Conservation (phyloP, 768 basidiomycete genomes). For the Asterophora parasitica region DNA sequence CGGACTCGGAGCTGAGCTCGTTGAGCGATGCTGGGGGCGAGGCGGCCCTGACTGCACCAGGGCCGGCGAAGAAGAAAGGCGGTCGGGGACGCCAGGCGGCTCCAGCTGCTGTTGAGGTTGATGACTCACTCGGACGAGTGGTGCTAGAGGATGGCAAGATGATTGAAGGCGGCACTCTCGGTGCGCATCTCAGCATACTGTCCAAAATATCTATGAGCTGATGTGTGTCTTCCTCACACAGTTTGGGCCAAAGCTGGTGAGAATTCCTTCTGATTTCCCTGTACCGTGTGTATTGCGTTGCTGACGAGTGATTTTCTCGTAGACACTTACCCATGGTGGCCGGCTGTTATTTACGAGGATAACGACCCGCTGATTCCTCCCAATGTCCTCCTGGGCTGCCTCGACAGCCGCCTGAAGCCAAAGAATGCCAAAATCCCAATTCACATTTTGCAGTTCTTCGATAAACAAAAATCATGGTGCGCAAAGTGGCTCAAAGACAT, state of each 20-base stretch:
- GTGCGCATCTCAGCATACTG: constrained; percentile 33
- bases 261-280: constrained; percentile 18
- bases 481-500: constrained; percentile 10
- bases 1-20: constrained; percentile 40
- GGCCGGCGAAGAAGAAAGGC: not conserved
- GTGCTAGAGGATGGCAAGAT: constrained; percentile 29
- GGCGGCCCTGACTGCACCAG: not conserved
- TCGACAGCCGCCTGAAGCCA: constrained; percentile 29
- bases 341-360: constrained; percentile 69
- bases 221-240: constrained; percentile 22
- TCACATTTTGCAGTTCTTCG: constrained; percentile 81
- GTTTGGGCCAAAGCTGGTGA: constrained; percentile 83
- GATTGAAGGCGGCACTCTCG: constrained; percentile 58
- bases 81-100: not conserved
- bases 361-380: constrained; percentile 55
- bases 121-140: constrained; percentile 20
- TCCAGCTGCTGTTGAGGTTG: constrained; percentile 3
- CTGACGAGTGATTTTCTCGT: constrained; percentile 2
- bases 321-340: constrained; percentile 87
- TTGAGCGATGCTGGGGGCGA: constrained; percentile 38
- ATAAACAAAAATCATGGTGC: constrained; percentile 61
- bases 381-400: constrained; percentile 27
- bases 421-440: constrained; percentile 34
- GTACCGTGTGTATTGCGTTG: not conserved
- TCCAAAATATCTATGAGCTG: not conserved